These are phyloP conservation scores for Xylariaceae sp. DNA, from an alignment of 2,329 filamentous ascomycete species.

Conservation along the genomic window DNA sequence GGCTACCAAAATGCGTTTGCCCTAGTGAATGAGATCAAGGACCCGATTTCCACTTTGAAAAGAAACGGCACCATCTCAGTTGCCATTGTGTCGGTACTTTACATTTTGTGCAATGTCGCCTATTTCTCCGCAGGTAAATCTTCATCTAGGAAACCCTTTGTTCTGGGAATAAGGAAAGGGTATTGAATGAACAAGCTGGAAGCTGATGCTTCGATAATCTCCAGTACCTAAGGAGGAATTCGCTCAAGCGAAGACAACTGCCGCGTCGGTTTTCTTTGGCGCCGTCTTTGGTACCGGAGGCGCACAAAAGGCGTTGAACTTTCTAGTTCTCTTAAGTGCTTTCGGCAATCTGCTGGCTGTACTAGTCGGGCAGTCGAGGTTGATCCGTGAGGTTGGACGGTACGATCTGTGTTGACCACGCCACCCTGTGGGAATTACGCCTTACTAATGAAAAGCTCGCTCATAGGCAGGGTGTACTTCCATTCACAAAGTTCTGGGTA, in stretches of 20 bases:
- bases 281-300: slow-evolving; percentile 51
- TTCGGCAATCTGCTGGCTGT: slow-evolving; percentile 59
- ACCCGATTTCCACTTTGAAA: slow-evolving; percentile 55
- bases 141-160: too few species aligned
- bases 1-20: slow-evolving; percentile 61
- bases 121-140: slow-evolving; percentile 52
- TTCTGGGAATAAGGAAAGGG: too few species aligned
- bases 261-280: slow-evolving; percentile 57
- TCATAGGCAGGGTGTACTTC: slow-evolving; percentile 56
- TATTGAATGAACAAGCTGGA: neutral
- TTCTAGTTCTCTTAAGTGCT: slow-evolving; percentile 54
- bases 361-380: slow-evolving; percentile 52
- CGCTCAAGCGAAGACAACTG: slow-evolving; percentile 47
- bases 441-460: neutral
- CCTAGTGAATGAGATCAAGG: slow-evolving; percentile 56
- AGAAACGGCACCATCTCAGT: slow-evolving; percentile 50
- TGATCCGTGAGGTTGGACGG: slow-evolving; percentile 59
- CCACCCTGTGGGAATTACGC: neutral
- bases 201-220: neutral
- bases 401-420: slow-evolving; percentile 19
- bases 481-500: slow-evolving; percentile 58
- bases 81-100: slow-evolving; percentile 49
- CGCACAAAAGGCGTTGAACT: slow-evolving; percentile 52
- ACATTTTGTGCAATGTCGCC: slow-evolving; percentile 58
- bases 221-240: slow-evolving; percentile 52